A percentile compares a stretch with the other conserved stretches of the same genome.
These are phyloP conservation scores for Capronia coronata DNA, from an alignment of 2,329 filamentous ascomycete genomes.

Conservation along the genomic window DNA sequence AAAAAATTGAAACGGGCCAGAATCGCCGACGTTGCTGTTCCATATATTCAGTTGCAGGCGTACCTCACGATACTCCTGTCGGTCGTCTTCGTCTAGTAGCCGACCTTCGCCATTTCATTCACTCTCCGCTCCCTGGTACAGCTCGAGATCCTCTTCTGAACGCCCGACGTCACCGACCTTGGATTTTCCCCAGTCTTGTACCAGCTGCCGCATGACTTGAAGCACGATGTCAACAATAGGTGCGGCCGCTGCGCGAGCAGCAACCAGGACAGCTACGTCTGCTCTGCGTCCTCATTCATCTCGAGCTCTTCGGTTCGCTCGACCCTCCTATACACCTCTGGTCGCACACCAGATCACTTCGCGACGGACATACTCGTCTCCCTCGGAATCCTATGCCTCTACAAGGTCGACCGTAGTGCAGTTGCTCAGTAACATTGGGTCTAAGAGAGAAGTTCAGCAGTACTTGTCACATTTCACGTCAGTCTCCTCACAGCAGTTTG, in stretches of 20 bases:
- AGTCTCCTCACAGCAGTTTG: conserved; percentile 93
- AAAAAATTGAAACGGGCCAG: conserved; percentile 20
- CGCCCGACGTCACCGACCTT: conserved; percentile 1
- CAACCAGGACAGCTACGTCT: conserved; percentile 22
- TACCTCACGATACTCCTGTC: background rate
- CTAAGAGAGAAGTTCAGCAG: conserved; percentile 92
- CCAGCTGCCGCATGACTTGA: conserved; percentile 29
- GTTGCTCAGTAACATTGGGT: conserved; percentile 90
- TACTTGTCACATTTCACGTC: conserved; percentile 97
- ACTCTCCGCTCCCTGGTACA: conserved; percentile 2
- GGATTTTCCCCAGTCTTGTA: conserved; percentile 2
- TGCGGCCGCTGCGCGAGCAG: conserved; percentile 28
- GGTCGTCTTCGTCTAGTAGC: conserved; percentile 3
- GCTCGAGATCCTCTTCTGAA: background rate
- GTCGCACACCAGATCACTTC: conserved; percentile 11
- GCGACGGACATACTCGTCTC: conserved; percentile 42
- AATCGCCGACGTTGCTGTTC: conserved; percentile 6
- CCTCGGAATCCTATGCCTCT: conserved; percentile 48
- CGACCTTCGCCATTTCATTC: background rate
- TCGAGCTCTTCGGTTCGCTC: conserved; percentile 27
- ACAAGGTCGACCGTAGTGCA: conserved; percentile 79
- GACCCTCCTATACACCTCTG: conserved; percentile 33
- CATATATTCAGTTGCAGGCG: background rate
- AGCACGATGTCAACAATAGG: conserved; percentile 25
- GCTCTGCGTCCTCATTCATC: conserved; percentile 16